Base-by-base conservation (phyloP, 179 eudicot species). In the Corrigiola litoralis region DNA sequence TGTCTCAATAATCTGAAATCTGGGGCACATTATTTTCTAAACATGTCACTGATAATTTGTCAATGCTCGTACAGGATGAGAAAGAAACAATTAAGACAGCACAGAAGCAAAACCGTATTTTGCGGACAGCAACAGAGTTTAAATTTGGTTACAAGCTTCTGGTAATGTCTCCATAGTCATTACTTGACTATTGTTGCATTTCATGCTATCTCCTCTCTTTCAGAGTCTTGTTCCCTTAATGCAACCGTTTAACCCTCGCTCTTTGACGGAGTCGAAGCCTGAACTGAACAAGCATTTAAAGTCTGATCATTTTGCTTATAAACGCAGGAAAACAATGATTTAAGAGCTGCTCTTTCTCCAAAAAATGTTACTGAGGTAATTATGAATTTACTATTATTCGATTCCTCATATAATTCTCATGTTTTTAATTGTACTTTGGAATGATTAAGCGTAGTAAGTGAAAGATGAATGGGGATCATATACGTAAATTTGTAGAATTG, bases 81-180 rank as follows among this genome's bases (percentile, higher is more conserved):
- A 87, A 87, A 78, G 98, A 82, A 70, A 63, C 85, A 27, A 88
- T 78, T 73, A 94, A 86, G 81, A 76, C 74, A 58, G 97, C 99
- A 65, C 44, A 77, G 65, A 82, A 77, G 67, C 99, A 87, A 66
- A 79, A 74, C 61, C 95, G 94, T 23, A 78, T 76, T 17, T 59
- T 94, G 70, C 78, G 83, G 61, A 54, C 79, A 48, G 85, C 94
- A 33, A 90, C 85, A 16, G 88, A 83, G 23, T 94, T 90, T 60
- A 79, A 88, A 90, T 94, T 87, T 66, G 97, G 99, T 74, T 94
- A 87, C 85, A 94, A 94, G 65, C 79, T 94, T 68, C 91, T 94
- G 46, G 99, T 94, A 69, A 89, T 78, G 84, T 62, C 67, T 65
- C 69, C 34, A 18, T 44, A 40, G 13, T 61, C 65, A n/a, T n/a